Percentiles rank a stretch among this genome's conserved stretches.
Evolutionary conservation across 176 grass and related monocot species (phyloP).

Genomic region (Neostapfia colusana): DNA sequence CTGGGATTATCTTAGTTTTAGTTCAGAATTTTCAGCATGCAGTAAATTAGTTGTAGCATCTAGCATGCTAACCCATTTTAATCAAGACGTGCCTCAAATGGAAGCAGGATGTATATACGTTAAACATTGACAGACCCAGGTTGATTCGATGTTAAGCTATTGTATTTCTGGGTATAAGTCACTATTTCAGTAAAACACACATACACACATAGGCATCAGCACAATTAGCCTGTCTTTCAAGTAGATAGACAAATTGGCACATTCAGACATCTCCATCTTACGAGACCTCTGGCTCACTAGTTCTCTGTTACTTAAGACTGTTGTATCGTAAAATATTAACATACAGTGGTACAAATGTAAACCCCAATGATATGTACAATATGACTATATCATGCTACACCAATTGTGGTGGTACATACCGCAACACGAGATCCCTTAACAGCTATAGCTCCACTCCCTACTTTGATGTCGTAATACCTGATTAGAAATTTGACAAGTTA

Average conservation of each 20-base stretch:
- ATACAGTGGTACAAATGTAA: slow-evolving; percentile 13
- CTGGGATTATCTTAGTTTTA: background rate
- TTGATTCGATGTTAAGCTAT: background rate
- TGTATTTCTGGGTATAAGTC: background rate
- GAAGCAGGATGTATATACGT: background rate
- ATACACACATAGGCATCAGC: background rate
- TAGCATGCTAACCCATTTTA: background rate
- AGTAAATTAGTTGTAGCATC: slow-evolving; percentile 4
- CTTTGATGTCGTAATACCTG: slow-evolving; percentile 94
- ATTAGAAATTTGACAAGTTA: slow-evolving; percentile 33
- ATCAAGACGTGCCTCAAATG: background rate
- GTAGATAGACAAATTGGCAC: background rate
- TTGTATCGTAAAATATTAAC: background rate
- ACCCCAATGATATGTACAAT: background rate
- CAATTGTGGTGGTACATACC: slow-evolving; percentile 48
- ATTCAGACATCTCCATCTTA: background rate
- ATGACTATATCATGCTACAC: background rate
- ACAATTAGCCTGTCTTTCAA: slow-evolving; percentile 8
- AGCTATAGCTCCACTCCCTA: slow-evolving; percentile 75
- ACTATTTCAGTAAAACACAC: background rate
- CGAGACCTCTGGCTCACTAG: background rate
- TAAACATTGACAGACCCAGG: background rate
- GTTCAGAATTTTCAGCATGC: slow-evolving; percentile 13
- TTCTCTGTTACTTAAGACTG: background rate
- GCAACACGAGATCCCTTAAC: slow-evolving; percentile 91